Base-by-base conservation (phyloP, 1,284 basidiomycete genomes). In the Rhodotorula sp. region DNA sequence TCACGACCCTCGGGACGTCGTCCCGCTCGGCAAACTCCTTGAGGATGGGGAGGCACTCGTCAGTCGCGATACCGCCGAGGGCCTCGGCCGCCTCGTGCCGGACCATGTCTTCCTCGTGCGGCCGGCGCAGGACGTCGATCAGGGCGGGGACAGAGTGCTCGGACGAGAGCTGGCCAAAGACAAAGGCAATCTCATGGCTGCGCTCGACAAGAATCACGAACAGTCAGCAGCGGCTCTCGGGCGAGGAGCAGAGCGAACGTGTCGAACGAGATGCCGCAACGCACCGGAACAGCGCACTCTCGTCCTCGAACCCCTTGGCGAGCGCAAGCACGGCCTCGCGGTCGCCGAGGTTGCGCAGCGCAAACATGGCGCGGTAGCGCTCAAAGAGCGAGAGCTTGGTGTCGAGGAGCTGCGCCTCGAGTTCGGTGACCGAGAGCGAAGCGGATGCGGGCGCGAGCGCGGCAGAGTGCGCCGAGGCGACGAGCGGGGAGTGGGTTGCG, bases 41-140 rank as follows among this genome's bases (percentile, higher is more conserved):
- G 45, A 99, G 84, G 73, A 93, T 87, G 4, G 90, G 89, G 41
- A 98, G 84, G 12, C 97, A 94, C 67, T 79, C 93, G 2, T 93
- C 92, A 4, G 92, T 93, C 3, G 91, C 93, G 64, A 99, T 97
- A 7, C 95, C 93, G 27, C 97, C 97, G 0, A 99, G 87, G 4
- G 97, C 97, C 82, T 99, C 97, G 10, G 97, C 97, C 27, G 96
- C 97, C 83, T 99, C 97, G 79, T 99, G 97, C 41, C 97, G 88
- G 8, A 99, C 97, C 97, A 99, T 99, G 70, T 97, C 93, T 60
- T 91, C 90, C 82, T 99, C 97, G 1, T 83, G 80, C 0, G 80
- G 72, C 76, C 96, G 85, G 73, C 88, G 84, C 14, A 99, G 85
- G 23, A 97, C 92, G 52, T 86, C 82, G 54, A 98, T 81, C 42